Percentiles rank a stretch among this genome's conserved stretches.
Conservation (phyloP, 1,139 yeast genomes). For the Hemisphaericaspora lyxosophila region DNA sequence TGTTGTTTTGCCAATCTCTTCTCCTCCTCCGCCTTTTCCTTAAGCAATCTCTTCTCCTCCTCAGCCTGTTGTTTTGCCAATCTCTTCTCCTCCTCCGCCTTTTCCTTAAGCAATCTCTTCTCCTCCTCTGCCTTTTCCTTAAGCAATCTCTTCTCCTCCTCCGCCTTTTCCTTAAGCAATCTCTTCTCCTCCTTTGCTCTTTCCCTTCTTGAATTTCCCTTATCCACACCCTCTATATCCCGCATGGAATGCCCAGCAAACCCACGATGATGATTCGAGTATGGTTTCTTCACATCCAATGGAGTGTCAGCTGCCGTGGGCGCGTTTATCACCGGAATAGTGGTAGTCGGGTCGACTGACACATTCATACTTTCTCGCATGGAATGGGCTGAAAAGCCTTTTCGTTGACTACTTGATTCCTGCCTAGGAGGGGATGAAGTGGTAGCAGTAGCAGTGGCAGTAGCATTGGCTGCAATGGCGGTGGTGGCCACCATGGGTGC, state of each 20-base stretch:
- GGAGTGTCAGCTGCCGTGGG: too few species aligned
- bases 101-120: slow-evolving; percentile 9
- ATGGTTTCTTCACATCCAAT: neutral
- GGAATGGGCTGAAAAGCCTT: too few species aligned
- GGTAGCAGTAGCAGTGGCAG: too few species aligned
- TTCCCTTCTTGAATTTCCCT: slow-evolving; percentile 26
- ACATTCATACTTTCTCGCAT: neutral
- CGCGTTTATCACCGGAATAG: slow-evolving; percentile 1
- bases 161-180: slow-evolving; percentile 17
- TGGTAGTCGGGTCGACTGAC: neutral
- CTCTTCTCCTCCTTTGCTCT: slow-evolving; percentile 35
- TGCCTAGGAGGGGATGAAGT: too few species aligned
- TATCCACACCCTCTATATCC: slow-evolving; percentile 16
- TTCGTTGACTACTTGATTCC: too few species aligned
- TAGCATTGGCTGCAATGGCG: too few species aligned
- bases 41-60: slow-evolving; percentile 6
- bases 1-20: slow-evolving; percentile 13
- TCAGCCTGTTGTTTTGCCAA: slow-evolving; percentile 4
- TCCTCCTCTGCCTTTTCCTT: slow-evolving; percentile 14
- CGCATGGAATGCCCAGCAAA: slow-evolving; percentile 41
- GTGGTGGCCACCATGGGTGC: too few species aligned
- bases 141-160: slow-evolving; percentile 16
- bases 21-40: slow-evolving; percentile 15
- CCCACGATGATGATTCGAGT: slow-evolving; percentile 35
- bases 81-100: slow-evolving; percentile 9